phyloP scores from a whole-genome alignment of 2,329 filamentous ascomycete genomes.

The Epichloe sylvatica region DNA sequence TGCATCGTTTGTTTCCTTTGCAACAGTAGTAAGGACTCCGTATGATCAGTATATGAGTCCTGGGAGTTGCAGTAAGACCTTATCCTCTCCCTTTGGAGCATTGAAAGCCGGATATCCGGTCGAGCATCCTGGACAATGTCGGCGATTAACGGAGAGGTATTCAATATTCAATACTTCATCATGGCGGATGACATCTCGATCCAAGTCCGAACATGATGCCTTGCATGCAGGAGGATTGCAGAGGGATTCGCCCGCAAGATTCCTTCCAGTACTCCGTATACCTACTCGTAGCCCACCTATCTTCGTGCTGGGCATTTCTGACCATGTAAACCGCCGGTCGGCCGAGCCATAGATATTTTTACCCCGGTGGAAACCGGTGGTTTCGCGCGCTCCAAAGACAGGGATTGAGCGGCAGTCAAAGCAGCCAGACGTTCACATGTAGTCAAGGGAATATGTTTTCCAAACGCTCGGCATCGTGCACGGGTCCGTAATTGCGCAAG shows the following conservation, averaged over 20 bases:
- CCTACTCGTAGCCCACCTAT: neutral
- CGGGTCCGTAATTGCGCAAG: too few relatives aligned
- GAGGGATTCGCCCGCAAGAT: neutral
- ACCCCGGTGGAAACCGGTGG: too few relatives aligned
- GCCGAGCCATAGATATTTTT: too few relatives aligned
- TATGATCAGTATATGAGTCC: too few relatives aligned
- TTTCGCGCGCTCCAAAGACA: too few relatives aligned
- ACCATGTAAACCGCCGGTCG: neutral
- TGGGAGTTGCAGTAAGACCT: too few relatives aligned
- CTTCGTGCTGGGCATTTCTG: neutral
- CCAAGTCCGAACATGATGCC: neutral
- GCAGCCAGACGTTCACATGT: too few relatives aligned
- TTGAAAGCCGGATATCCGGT: neutral
- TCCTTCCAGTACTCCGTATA: neutral
- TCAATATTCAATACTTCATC: neutral
- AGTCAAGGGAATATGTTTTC: too few relatives aligned
- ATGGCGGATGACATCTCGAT: neutral
- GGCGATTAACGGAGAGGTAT: neutral
- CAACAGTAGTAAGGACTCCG: neutral
- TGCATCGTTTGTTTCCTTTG: neutral
- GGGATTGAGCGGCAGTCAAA: too few relatives aligned
- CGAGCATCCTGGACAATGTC: neutral
- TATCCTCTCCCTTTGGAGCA: neutral
- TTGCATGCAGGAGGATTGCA: too few relatives aligned
- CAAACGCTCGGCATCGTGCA: too few relatives aligned